Base-by-base conservation (phyloP, 768 basidiomycete species). In the Boletus tylopilopsis region DNA sequence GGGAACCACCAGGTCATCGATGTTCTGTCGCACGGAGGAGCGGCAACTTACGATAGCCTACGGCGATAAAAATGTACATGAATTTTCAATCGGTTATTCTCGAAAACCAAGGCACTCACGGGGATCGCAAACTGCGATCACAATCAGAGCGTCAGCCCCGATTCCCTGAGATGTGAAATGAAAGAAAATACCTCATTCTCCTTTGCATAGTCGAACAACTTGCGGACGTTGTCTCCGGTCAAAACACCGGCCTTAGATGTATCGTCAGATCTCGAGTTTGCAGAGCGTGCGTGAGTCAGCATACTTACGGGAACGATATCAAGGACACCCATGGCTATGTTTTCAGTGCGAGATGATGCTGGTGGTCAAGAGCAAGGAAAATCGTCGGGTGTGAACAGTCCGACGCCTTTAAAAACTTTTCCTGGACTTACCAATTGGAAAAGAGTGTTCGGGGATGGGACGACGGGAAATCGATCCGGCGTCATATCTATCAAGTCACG, bases 191-290 rank as follows among this genome's bases (percentile, higher is more conserved):
- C 95, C 77, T 94, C 76, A 70, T 97, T 66, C 61, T 84, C 81
- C 62, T 87, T 88, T 38, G 94, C 95, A 68, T 95, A 96, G 60
- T 95, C 85, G 68, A 98, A 95, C 66, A 99, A 73, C 71, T 94
- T 94, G 72, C 92, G 84, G 61, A 92, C 89, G 68, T 98, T 82
- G 59, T 94, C 89, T 70, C 95, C 95, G 52, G 93, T 94, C 67
- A 99, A 73, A 54, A 99, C 95, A 57, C 95, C 95, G 68, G 92
- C 77, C 94, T 95, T 37, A 16, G 45, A 24, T 39, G 10, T 36
- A 33, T 4, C 40, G 37, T 52, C 24, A 49, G 39, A 53, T 59
- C n/a, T n/a, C 47, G 19, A 29, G 18, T 29, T 40, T 19, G 12
- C 9, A 32, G 7, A 39, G 19, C 9, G 4, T n/a, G 36, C 27